Evolutionary conservation across 2,329 filamentous ascomycete species (phyloP).

Genomic region (Metarhizium humberi): DNA sequence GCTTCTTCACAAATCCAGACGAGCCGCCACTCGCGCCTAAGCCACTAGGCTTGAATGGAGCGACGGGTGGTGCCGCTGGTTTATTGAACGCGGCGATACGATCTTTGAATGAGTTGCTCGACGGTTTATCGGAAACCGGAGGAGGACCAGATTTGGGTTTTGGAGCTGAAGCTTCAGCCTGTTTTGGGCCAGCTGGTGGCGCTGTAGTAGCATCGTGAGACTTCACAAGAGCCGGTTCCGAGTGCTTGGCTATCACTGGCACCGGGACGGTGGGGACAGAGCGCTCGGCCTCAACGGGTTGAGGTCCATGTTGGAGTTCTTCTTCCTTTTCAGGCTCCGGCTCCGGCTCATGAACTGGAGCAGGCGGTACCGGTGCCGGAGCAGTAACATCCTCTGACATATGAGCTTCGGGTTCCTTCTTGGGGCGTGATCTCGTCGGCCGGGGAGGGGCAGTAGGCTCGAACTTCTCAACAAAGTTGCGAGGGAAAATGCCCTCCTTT

Average conservation of each 20-base stretch:
- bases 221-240: constrained; percentile 14
- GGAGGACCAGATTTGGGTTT: constrained; percentile 45
- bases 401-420: constrained; percentile 39
- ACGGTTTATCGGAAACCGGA: constrained; percentile 65
- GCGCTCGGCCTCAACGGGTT: constrained; percentile 21
- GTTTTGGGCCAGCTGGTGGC: constrained; percentile 23
- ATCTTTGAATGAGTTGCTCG: constrained; percentile 75
- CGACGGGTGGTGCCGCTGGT: constrained; percentile 69
- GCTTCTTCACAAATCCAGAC: constrained; percentile 82
- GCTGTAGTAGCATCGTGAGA: constrained; percentile 6
- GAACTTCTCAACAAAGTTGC: constrained; percentile 95
- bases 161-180: constrained; percentile 21
- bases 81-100: constrained; percentile 98
- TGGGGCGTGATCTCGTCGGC: constrained; percentile 64
- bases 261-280: constrained; percentile 21
- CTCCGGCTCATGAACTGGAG: constrained; percentile 11
- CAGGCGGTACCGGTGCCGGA: constrained; percentile 22
- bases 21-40: constrained; percentile 42
- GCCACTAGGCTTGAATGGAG: constrained; percentile 78
- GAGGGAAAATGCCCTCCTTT: constrained; percentile 81
- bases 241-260: constrained; percentile 19
- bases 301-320: constrained; percentile 19
- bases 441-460: constrained; percentile 85
- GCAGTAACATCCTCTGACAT: constrained; percentile 24
- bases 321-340: constrained; percentile 24